Conservation (phyloP, 1,284 basidiomycete species). For the Mycena citricolor region DNA sequence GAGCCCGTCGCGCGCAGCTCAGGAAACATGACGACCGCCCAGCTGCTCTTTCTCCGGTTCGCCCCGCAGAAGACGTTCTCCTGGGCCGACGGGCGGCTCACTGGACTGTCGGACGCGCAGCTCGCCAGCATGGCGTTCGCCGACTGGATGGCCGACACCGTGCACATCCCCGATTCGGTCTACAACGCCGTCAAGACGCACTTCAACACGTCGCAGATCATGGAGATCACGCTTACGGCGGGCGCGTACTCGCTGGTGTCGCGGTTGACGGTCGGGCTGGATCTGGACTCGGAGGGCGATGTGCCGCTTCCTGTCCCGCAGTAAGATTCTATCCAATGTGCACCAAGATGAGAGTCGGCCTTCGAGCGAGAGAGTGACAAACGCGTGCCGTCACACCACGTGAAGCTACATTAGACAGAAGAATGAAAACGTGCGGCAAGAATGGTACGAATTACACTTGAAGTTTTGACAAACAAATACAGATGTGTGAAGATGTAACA, state of each 20-base stretch:
- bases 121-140: constrained; percentile 38
- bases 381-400: too few species aligned
- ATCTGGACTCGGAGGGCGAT: constrained; percentile 41
- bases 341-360: too few species aligned
- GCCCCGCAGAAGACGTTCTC: constrained; percentile 26
- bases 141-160: constrained; percentile 38
- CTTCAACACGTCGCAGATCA: constrained; percentile 39
- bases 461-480: too few species aligned
- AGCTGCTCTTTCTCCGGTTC: constrained; percentile 38
- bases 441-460: too few species aligned
- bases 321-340: too few species aligned
- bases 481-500: too few species aligned
- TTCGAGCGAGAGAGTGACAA: too few species aligned
- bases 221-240: constrained; percentile 41
- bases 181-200: constrained; percentile 36
- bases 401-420: too few species aligned
- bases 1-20: constrained; percentile 40
- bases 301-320: constrained; percentile 38
- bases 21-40: constrained; percentile 38
- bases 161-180: constrained; percentile 38
- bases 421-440: too few species aligned
- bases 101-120: constrained; percentile 33
- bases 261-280: constrained; percentile 40
- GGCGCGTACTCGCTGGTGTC: constrained; percentile 43
- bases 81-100: constrained; percentile 12